These are phyloP conservation scores for Ogataea saltuana DNA, from an alignment of 805 yeast genomes.

Conservation along the genomic window DNA sequence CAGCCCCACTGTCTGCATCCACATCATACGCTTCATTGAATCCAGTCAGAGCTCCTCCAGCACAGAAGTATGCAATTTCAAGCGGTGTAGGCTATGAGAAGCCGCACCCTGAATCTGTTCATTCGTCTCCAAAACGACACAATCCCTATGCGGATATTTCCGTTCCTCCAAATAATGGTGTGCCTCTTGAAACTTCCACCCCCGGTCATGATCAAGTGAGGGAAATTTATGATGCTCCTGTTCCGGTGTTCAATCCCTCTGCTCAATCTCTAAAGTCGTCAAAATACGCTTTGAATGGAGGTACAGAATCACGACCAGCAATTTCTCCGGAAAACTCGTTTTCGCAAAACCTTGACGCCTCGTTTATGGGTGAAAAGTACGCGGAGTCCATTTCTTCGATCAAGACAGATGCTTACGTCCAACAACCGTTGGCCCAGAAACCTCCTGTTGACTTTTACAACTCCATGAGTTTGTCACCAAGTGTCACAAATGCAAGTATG, in stretches of 20 bases:
- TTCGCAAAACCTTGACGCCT: constrained; percentile 1
- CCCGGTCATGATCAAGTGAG: constrained; percentile 5
- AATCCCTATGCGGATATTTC: not conserved
- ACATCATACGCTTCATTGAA: constrained; percentile 2
- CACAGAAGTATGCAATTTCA: constrained; percentile 1
- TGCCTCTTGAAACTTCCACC: constrained; percentile 12
- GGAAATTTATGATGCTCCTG: constrained; percentile 4
- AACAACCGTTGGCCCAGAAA: constrained; percentile 19
- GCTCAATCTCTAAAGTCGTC: constrained; percentile 11
- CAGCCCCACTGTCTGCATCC: constrained; percentile 11
- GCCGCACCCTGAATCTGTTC: not conserved
- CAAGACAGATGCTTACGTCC: constrained; percentile 16
- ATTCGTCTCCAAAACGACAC: not conserved
- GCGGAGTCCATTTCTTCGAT: constrained; percentile 19
- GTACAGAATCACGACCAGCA: constrained; percentile 1
- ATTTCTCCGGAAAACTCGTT: constrained; percentile 5
- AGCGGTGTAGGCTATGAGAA: not conserved
- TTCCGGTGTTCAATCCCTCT: constrained; percentile 12
- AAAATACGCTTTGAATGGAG: constrained; percentile 5
- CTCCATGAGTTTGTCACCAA: constrained; percentile 14
- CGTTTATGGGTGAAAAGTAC: constrained; percentile 7
- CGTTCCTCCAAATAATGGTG: not conserved
- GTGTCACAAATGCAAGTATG: constrained; percentile 6
- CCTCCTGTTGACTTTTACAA: constrained; percentile 7
- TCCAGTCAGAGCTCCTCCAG: constrained; percentile 3